Conservation (phyloP, 345 rosid species). For the Fremontodendron californicum region DNA sequence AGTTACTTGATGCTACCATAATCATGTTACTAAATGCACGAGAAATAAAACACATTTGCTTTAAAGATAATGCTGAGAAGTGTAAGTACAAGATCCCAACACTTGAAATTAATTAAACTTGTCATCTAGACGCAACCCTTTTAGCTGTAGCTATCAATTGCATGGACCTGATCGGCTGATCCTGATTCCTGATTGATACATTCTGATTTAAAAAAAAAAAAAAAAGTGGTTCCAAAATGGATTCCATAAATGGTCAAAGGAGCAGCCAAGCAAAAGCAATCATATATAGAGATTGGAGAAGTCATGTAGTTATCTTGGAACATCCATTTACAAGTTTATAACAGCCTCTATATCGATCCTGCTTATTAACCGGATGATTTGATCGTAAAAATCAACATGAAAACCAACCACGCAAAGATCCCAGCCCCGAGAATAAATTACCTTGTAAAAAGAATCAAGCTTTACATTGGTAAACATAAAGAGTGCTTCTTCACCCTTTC, state of each 20-base stretch:
- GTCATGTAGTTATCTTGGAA: background rate
- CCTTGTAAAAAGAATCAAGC: background rate
- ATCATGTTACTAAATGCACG: background rate
- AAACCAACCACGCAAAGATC: slow-evolving; percentile 26
- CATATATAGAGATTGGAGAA: background rate
- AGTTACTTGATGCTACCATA: background rate
- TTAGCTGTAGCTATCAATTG: background rate
- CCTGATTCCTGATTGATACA: background rate
- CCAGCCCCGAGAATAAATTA: background rate
- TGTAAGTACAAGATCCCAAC: background rate
- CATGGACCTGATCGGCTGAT: background rate
- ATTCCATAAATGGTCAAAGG: slow-evolving; percentile 7
- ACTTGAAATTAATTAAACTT: background rate
- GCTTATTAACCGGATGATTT: background rate
- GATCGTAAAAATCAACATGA: background rate
- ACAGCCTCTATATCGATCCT: background rate
- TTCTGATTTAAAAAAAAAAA: background rate
- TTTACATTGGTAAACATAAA: background rate
- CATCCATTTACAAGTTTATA: no score
- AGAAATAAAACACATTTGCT: background rate
- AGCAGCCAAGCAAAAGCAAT: background rate
- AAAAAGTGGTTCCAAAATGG: background rate
- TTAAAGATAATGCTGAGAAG: background rate
- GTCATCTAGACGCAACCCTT: background rate
- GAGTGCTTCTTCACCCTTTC: background rate